phyloP scores from a whole-genome alignment of 495 filamentous ascomycete genomes.

The Staphylotrichum tortipilum region DNA sequence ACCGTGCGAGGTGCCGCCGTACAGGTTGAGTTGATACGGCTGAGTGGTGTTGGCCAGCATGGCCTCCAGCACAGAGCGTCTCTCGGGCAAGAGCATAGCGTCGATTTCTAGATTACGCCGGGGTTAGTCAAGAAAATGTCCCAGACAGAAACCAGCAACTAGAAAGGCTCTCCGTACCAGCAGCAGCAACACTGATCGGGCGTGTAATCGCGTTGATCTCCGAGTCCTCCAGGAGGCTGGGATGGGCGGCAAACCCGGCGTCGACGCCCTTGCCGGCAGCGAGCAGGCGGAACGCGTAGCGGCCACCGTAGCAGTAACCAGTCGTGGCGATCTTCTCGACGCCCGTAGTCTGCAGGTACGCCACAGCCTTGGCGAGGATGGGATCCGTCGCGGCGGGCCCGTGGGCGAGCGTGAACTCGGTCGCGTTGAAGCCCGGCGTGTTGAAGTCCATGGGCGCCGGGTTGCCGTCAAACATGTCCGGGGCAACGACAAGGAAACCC shows the following conservation, averaged over 20 bases:
- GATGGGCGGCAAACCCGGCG: not conserved
- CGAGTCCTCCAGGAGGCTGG: not conserved
- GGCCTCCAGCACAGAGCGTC: not conserved
- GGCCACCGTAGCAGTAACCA: not conserved
- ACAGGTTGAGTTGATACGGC: not conserved
- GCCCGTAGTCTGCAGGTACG: not conserved
- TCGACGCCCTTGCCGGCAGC: not conserved
- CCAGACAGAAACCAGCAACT: not conserved
- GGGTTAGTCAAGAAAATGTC: not conserved
- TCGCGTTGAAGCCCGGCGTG: constrained; percentile 1
- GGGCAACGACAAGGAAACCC: not conserved
- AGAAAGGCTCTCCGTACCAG: too few species aligned
- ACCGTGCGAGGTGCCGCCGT: not conserved
- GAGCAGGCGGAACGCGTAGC: constrained; percentile 1
- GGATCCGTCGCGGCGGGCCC: not conserved
- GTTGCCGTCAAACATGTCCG: constrained; percentile 1
- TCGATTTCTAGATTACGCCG: not conserved
- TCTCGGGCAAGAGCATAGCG: not conserved
- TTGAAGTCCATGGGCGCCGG: not conserved
- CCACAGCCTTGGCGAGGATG: not conserved
- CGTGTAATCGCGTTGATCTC: not conserved
- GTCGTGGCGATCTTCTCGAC: not conserved
- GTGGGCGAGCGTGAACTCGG: not conserved
- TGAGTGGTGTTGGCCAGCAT: not conserved
- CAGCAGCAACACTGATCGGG: not conserved